Evolutionary conservation across 75 land plant genomes (phyloP).

Genomic region (Larix kaempferi): DNA sequence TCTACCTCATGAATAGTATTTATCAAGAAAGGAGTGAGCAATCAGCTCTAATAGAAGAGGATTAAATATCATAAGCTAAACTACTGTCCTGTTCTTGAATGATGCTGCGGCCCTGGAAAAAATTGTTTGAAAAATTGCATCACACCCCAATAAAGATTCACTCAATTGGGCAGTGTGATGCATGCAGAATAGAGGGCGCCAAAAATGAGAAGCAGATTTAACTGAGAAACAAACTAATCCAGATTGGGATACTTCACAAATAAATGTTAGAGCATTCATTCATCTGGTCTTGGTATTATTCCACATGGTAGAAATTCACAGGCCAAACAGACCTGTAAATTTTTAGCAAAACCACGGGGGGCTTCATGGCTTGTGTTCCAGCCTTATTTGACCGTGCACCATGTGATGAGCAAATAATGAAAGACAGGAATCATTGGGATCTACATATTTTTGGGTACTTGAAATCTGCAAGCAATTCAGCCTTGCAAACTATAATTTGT

Average conservation of each 20-base stretch:
- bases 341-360: constrained; percentile 4
- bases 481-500: constrained; percentile 6
- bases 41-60: neutral
- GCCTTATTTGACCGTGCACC: constrained; percentile 5
- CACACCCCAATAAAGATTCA: constrained; percentile 6
- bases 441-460: neutral
- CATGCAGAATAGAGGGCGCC: constrained; percentile 2
- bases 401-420: constrained; percentile 8
- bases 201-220: neutral
- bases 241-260: constrained; percentile 1
- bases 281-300: constrained; percentile 10
- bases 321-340: neutral
- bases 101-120: neutral
- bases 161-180: constrained; percentile 3
- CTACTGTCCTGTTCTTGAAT: constrained; percentile 4
- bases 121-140: neutral
- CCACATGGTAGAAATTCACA: constrained; percentile 9
- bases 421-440: constrained; percentile 10
- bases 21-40: neutral
- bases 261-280: constrained; percentile 10
- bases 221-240: constrained; percentile 9
- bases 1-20: neutral
- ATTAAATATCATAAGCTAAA: neutral
- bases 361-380: constrained; percentile 3
- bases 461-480: constrained; percentile 1